Percentiles rank a stretch among this genome's conserved stretches.
These are phyloP conservation scores for Porphyra umbilicalis DNA, from an alignment of 31 red algal genomes.

Conservation along the genomic window DNA sequence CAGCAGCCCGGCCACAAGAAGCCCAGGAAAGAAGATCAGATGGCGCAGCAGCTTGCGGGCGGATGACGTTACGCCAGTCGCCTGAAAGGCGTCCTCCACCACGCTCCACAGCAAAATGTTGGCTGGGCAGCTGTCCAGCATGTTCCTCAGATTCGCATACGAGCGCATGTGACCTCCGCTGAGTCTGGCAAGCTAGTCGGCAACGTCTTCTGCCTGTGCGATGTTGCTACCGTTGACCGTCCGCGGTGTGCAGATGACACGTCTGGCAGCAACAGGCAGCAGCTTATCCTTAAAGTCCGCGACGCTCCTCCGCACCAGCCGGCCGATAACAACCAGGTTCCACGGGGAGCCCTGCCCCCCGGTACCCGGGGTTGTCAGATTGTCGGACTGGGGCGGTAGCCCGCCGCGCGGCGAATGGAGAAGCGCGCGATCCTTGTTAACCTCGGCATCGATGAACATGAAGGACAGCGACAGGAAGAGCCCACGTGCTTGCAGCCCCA, in stretches of 20 bases:
- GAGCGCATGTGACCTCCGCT: background rate
- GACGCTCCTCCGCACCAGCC: background rate
- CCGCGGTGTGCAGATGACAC: background rate
- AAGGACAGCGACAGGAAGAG: background rate
- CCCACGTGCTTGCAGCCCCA: background rate
- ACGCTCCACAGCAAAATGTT: background rate
- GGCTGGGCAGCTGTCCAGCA: background rate
- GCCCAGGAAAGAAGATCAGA: background rate
- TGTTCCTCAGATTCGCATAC: background rate
- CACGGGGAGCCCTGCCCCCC: background rate
- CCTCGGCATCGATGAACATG: background rate
- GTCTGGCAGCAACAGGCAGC: background rate
- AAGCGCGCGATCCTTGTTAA: background rate
- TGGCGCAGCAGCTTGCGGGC: background rate
- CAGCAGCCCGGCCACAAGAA: background rate
- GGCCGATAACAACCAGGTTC: background rate
- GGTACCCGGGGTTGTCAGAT: background rate
- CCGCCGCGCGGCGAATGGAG: background rate
- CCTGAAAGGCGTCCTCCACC: background rate
- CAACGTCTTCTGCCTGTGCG: background rate
- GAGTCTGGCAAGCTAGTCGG: background rate
- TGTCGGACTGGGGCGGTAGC: background rate
- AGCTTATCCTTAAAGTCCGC: background rate
- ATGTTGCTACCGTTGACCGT: background rate
- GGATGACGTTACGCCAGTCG: background rate